A percentile compares a stretch with the other conserved stretches of the same genome.
Conservation (phyloP, 2,329 filamentous ascomycete genomes). For the Phaeosphaeriaceae sp. region DNA sequence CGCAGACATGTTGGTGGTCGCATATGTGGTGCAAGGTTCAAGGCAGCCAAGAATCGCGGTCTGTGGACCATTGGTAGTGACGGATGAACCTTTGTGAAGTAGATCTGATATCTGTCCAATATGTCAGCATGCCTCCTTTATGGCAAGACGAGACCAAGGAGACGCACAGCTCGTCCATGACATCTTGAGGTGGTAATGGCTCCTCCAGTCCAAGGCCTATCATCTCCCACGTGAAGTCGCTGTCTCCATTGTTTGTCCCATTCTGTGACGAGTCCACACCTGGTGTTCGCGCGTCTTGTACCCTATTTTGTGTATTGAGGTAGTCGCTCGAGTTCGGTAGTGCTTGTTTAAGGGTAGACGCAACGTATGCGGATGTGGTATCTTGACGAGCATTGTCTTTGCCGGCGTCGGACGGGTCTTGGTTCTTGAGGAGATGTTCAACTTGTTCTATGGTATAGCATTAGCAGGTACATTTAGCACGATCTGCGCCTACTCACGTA, state of each 20-base stretch:
- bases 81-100: conserved; percentile 88
- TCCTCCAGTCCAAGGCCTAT: conserved; percentile 84
- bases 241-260: conserved; percentile 23
- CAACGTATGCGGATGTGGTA: conserved; percentile 39
- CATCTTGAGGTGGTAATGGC: conserved; percentile 75
- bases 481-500: conserved; percentile 68
- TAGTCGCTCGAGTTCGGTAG: conserved; percentile 28
- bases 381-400: conserved; percentile 33
- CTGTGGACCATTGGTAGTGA: conserved; percentile 89
- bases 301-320: conserved; percentile 19
- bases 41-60: conserved; percentile 83
- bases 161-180: conserved; percentile 83
- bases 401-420: conserved; percentile 61
- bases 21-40: conserved; percentile 86
- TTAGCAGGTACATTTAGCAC: conserved; percentile 15
- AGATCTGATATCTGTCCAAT: conserved; percentile 73
- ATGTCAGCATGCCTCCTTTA: conserved; percentile 14
- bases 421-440: conserved; percentile 85
- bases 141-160: too few relatives aligned
- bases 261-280: conserved; percentile 26
- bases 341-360: conserved; percentile 36
- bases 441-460: conserved; percentile 74
- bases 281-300: conserved; percentile 21
- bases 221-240: conserved; percentile 79
- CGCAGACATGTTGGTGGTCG: conserved; percentile 86